Percentiles rank a stretch among this genome's conserved stretches.
These are phyloP conservation scores for Candida berthetii DNA, from an alignment of 805 yeast genomes.

Conservation along the genomic window DNA sequence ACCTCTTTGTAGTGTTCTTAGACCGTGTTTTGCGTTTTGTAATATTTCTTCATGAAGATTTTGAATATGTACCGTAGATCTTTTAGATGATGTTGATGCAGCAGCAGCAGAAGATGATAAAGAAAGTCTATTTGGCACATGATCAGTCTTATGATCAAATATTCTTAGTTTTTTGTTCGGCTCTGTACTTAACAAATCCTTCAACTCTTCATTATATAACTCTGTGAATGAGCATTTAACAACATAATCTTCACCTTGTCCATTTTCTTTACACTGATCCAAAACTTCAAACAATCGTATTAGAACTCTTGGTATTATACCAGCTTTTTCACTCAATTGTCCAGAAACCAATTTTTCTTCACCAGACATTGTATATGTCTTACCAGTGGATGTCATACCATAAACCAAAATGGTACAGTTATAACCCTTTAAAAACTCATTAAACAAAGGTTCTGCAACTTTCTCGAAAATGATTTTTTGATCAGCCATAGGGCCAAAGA, in stretches of 20 bases:
- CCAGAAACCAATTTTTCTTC: constrained; percentile 52
- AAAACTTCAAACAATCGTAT: constrained; percentile 50
- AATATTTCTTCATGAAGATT: constrained; percentile 60
- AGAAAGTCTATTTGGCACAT: neutral
- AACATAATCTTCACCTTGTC: constrained; percentile 40
- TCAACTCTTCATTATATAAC: constrained; percentile 79
- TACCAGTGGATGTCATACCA: constrained; percentile 92
- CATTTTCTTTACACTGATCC: constrained; percentile 18
- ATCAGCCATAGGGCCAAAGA: constrained; percentile 77
- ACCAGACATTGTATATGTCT: constrained; percentile 78
- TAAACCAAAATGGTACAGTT: constrained; percentile 83
- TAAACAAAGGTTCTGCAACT: constrained; percentile 57
- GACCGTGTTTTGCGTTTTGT: constrained; percentile 48
- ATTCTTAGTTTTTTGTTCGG: constrained; percentile 45
- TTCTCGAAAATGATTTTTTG: constrained; percentile 61
- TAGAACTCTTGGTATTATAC: constrained; percentile 58
- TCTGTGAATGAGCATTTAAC: constrained; percentile 81
- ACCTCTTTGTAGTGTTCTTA: constrained; percentile 50
- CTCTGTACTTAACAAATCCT: constrained; percentile 51
- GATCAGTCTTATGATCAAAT: constrained; percentile 31
- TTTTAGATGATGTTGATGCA: constrained; percentile 4
- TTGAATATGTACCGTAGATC: constrained; percentile 43
- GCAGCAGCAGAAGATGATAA: neutral
- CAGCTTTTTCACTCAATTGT: constrained; percentile 38
- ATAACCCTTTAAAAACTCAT: constrained; percentile 68